These are phyloP conservation scores for Leptodermis oblonga DNA, from an alignment of 257 asterid species.

Conservation along the genomic window DNA sequence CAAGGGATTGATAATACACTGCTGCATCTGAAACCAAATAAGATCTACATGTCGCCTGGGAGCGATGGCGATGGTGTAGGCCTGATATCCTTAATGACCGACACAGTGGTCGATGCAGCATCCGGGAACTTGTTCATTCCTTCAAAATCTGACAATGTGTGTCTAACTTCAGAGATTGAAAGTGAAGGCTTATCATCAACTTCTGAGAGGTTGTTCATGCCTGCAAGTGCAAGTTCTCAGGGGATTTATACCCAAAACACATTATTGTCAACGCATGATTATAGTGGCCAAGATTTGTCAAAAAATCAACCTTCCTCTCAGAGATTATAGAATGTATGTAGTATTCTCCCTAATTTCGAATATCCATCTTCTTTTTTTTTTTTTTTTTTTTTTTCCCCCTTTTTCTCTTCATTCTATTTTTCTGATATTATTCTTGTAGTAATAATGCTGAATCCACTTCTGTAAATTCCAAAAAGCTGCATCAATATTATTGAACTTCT, in stretches of 20 bases:
- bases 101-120: slow-evolving; percentile 2
- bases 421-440: slow-evolving; percentile 1
- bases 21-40: slow-evolving; percentile 13
- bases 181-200: slow-evolving; percentile 5
- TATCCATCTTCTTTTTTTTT: too few relatives aligned
- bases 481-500: background rate
- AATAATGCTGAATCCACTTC: slow-evolving; percentile 5
- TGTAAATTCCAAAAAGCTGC: background rate
- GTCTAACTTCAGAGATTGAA: background rate
- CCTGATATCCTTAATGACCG: slow-evolving; percentile 14
- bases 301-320: slow-evolving; percentile 9
- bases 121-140: slow-evolving; percentile 11
- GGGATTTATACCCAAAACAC: slow-evolving; percentile 16
- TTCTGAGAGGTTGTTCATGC: slow-evolving; percentile 23
- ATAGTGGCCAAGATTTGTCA: slow-evolving; percentile 10
- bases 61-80: slow-evolving; percentile 13
- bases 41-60: slow-evolving; percentile 9
- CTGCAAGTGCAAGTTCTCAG: slow-evolving; percentile 29
- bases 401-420: background rate
- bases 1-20: slow-evolving; percentile 13
- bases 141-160: background rate
- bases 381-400: too few relatives aligned
- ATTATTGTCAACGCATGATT: slow-evolving; percentile 9
- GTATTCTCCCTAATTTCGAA: background rate
- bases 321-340: background rate